Percentiles rank a stretch among this genome's conserved stretches.
phyloP scores from a whole-genome alignment of 768 basidiomycete species.

The Agaricus blazei region DNA sequence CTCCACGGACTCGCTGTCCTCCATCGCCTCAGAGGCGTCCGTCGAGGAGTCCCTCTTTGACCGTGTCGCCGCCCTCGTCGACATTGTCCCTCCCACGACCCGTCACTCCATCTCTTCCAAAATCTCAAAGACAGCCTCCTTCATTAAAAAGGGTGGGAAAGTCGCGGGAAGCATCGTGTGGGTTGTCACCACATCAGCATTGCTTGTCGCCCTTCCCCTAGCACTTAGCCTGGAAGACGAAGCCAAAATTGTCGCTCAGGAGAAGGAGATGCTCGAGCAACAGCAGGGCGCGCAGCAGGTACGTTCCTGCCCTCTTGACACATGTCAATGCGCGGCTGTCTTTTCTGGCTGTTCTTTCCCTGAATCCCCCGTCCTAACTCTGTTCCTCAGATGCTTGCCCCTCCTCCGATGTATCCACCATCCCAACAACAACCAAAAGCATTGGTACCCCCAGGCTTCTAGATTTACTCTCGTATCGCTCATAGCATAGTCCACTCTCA shows the following conservation, averaged over 20 bases:
- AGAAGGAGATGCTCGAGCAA: conserved; percentile 90
- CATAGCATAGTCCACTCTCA: conserved; percentile 13
- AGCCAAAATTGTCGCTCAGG: conserved; percentile 89
- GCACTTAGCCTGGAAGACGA: conserved; percentile 95
- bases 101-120: conserved; percentile 68
- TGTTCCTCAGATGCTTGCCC: conserved; percentile 64
- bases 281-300: conserved; percentile 92
- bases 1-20: conserved; percentile 72
- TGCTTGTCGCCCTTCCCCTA: conserved; percentile 90
- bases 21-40: conserved; percentile 66
- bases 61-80: conserved; percentile 86
- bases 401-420: conserved; percentile 53
- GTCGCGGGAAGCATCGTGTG: conserved; percentile 86
- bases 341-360: conserved; percentile 6
- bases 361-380: conserved; percentile 11
- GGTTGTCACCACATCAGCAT: conserved; percentile 90
- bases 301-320: conserved; percentile 20
- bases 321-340: neutral
- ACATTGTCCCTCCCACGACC: conserved; percentile 92
- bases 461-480: conserved; percentile 12
- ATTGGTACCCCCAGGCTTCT: conserved; percentile 86
- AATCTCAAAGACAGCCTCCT: conserved; percentile 53
- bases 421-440: conserved; percentile 46
- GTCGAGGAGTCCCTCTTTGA: conserved; percentile 82
- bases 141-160: conserved; percentile 64